phyloP scores from a whole-genome alignment of 73 alveolate genomes.

The Tetrahymena thermophila region DNA sequence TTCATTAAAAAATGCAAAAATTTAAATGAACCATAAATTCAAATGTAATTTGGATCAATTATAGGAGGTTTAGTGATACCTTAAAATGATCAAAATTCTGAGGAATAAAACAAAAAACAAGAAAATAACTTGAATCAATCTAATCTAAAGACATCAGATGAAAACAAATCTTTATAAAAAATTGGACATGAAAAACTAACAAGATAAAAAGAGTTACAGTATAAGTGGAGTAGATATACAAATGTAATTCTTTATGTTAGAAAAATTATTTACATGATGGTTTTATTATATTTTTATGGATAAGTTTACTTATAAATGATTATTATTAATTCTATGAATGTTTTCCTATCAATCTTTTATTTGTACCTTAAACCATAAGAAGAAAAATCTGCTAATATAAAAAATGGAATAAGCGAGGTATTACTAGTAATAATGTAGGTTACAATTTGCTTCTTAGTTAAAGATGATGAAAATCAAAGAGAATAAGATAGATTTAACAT shows the following conservation, averaged over 20 bases:
- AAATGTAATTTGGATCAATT: background rate
- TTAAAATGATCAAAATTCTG: background rate
- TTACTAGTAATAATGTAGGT: background rate
- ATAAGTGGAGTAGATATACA: background rate
- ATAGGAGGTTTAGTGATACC: background rate
- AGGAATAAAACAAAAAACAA: background rate
- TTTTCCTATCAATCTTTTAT: background rate
- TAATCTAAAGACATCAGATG: background rate
- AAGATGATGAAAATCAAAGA: background rate
- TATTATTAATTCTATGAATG: background rate
- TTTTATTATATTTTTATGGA: background rate
- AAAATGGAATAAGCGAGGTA: background rate
- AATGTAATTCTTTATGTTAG: background rate
- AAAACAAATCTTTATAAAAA: background rate
- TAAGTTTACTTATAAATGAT: background rate
- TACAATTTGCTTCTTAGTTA: background rate
- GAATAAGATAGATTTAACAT: background rate
- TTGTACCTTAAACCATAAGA: background rate
- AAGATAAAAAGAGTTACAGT: background rate
- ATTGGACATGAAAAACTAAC: background rate
- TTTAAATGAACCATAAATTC: background rate
- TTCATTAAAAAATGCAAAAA: background rate
- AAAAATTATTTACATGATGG: background rate
- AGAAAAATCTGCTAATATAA: background rate
- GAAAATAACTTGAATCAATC: background rate